phyloP scores from a whole-genome alignment of 2,329 filamentous ascomycete species.

The Fusarium siculi region DNA sequence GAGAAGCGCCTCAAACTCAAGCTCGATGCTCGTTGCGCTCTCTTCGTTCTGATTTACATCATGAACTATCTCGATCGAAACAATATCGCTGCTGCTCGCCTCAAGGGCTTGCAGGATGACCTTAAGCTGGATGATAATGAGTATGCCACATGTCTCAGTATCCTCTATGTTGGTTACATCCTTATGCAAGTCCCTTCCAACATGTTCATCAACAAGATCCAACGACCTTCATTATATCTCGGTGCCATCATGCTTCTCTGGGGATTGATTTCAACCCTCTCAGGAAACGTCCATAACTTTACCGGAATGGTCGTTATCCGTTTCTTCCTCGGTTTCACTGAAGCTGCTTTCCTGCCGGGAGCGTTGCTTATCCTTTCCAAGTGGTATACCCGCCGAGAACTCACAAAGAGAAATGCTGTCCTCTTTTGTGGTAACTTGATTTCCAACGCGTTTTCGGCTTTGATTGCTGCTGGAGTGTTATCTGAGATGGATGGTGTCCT shows the following conservation, averaged over 20 bases:
- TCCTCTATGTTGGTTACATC: slow-evolving; percentile 74
- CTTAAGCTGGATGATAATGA: slow-evolving; percentile 65
- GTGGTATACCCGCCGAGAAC: slow-evolving; percentile 72
- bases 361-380: slow-evolving; percentile 71
- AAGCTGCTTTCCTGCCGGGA: slow-evolving; percentile 73
- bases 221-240: slow-evolving; percentile 63
- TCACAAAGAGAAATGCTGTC: slow-evolving; percentile 65
- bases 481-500: slow-evolving; percentile 66
- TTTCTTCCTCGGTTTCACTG: slow-evolving; percentile 70
- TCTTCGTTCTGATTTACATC: slow-evolving; percentile 80
- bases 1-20: slow-evolving; percentile 76
- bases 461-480: slow-evolving; percentile 67
- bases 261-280: slow-evolving; percentile 70
- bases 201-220: slow-evolving; percentile 66
- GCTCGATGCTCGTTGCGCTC: slow-evolving; percentile 75
- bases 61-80: slow-evolving; percentile 76
- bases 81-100: slow-evolving; percentile 73
- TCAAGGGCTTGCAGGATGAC: slow-evolving; percentile 72
- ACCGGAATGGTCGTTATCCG: slow-evolving; percentile 64
- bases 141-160: slow-evolving; percentile 72
- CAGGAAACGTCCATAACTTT: slow-evolving; percentile 63
- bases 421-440: slow-evolving; percentile 69
- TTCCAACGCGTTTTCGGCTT: slow-evolving; percentile 68
- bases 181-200: slow-evolving; percentile 71
- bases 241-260: slow-evolving; percentile 65